Evolutionary conservation across 2,329 filamentous ascomycete genomes (phyloP), one percentile per base, ranked within the genome.

Genomic region (Pseudopyricularia javanii): DNA sequence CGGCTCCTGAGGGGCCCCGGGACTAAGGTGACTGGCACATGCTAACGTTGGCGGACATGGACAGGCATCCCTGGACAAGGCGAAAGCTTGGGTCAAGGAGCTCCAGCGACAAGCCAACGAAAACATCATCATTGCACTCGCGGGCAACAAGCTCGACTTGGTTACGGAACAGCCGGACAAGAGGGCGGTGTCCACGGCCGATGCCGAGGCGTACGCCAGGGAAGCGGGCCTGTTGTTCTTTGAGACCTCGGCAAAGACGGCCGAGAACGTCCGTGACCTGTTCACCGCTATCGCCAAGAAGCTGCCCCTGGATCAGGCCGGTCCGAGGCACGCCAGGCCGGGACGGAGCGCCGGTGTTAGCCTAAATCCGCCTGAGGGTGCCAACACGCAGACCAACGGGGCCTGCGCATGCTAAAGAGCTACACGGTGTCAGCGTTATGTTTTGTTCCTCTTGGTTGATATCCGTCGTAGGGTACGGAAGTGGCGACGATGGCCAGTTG

Each of bases 221-320:
- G 93, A 98, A 71, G 90, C 91, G 50, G 89, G 89, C 43, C 80
- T 98, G 6, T 79, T 98, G 52, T 98, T 98, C 78, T 98, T 98
- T 68, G 93, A 98, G 71, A 98, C 93, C 3, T 96, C 91, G 11
- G 93, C 93, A 59, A 98, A 98, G 78, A 95, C 91, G 35, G 86
- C 90, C 54, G 90, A 95, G 72, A 98, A 98, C 63, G 93, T 98
- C 53, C 82, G 84, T 63, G 93, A 97, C 61, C 78, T 98, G 52
- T 98, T 98, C 72, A 96, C 91, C 43, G 90, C 90, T 54, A 97
- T 98, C 66, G 93, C 93, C 57, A 95, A 91, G 84, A 97, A 95
- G 73, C 78, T 98, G 59, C 93, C 93, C 32, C 83, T 97, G 61
- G 93, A 98, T 66, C 93, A 97, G 71, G 91, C 84, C 50, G 91